Base-by-base conservation (phyloP, 2,329 filamentous ascomycete genomes). In the Hortaea sp. region DNA sequence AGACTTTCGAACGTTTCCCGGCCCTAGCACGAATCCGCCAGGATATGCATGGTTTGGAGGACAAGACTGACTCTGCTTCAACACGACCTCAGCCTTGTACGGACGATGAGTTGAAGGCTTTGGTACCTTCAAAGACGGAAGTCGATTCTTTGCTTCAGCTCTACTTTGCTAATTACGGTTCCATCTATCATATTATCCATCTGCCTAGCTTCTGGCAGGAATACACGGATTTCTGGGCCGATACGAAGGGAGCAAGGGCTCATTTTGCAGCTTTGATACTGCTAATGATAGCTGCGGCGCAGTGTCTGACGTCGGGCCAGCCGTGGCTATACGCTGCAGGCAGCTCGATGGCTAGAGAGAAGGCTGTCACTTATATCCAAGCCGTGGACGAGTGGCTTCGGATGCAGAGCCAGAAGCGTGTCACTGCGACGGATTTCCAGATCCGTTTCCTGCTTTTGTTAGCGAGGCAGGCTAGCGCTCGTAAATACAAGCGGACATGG, bases 401-500 rank as follows among this genome's bases (percentile, higher is more conserved):
- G 6, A 53, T 56, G 10, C 72, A 76, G 47, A 72, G 69, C 40
- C 69, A 73, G 39, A 79, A 78, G 56, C 71, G 75, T 11, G 67
- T 74, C 3, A 72, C 71, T 2, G 63, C 76, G 1, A 61, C 58
- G 2, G 66, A 71, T 47, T 69, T 77, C 37, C 75, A 77, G 31
- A 61, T 77, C 3, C 68, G 72, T 10, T 73, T 75, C 44, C 60
- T 79, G 20, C 57, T 74, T 7, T 58, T 75, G 5, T 63, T 77
- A 5, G 72, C 75, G 0, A 73, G 71, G 46, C 69, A 73, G 35
- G 65, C 64, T 3, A 73, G 73, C 46, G 70, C 68, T n/a, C 66
- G 75, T 47, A 75, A 73, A 48, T 63, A 70, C 45, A 79, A 78
- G 56, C 69, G 75, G 48, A 69, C 72, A 11, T 78, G 75, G 75